A percentile compares a stretch with the other conserved stretches of the same genome.
Conservation (phyloP, 1,139 yeast genomes). For the Candida sanyaensis region DNA sequence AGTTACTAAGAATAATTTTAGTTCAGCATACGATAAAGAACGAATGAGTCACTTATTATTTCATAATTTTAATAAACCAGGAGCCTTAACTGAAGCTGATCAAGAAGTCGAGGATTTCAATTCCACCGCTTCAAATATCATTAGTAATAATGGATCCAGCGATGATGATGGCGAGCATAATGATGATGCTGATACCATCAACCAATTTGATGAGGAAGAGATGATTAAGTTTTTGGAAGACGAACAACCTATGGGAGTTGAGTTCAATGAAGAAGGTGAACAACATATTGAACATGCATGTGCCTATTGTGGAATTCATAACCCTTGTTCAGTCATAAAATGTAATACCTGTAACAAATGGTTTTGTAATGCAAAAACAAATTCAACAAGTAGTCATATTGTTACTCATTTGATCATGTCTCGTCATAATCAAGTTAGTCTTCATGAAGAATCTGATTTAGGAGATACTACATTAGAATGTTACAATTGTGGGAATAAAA, state of each 20-base stretch:
- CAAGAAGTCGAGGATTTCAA: slow-evolving; percentile 11
- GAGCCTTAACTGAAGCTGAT: slow-evolving; percentile 8
- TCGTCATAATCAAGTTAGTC: slow-evolving; percentile 70
- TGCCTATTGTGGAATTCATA: slow-evolving; percentile 76
- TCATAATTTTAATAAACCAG: slow-evolving; percentile 16
- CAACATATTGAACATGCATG: slow-evolving; percentile 43
- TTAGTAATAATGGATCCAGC: slow-evolving; percentile 1
- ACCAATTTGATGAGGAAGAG: slow-evolving; percentile 5
- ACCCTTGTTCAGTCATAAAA: slow-evolving; percentile 66
- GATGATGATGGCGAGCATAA: slow-evolving; percentile 7
- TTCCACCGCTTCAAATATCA: slow-evolving; percentile 6
- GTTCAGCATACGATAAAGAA: not conserved
- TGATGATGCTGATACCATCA: slow-evolving; percentile 9
- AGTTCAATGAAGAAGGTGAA: slow-evolving; percentile 6
- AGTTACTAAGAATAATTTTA: not conserved
- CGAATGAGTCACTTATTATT: slow-evolving; percentile 28
- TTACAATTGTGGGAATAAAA: slow-evolving; percentile 84
- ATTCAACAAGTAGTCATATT: slow-evolving; percentile 73
- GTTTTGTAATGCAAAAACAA: slow-evolving; percentile 84
- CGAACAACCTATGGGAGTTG: not conserved
- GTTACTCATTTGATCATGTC: slow-evolving; percentile 84
- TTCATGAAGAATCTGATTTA: slow-evolving; percentile 79
- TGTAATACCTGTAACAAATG: slow-evolving; percentile 81
- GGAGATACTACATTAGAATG: slow-evolving; percentile 89
- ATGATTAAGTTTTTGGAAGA: not conserved